phyloP scores from a whole-genome alignment of 2,329 filamentous ascomycete species.

The Colletotrichum truncatum region DNA sequence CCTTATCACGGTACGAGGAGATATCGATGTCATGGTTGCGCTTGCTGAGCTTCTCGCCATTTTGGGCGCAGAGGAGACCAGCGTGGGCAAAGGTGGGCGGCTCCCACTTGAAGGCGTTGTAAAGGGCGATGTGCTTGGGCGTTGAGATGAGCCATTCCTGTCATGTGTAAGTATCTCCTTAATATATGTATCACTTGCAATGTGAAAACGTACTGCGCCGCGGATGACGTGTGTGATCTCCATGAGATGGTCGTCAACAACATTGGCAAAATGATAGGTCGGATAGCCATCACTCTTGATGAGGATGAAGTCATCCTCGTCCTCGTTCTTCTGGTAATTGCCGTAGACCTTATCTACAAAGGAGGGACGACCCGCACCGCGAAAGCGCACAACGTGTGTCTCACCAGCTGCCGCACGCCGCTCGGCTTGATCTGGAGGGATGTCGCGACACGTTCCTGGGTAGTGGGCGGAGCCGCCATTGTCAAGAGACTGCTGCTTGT shows the following conservation, averaged over 20 bases:
- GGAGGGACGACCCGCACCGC: slow-evolving; percentile 67
- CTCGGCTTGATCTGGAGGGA: slow-evolving; percentile 74
- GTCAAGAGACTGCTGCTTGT: slow-evolving; percentile 70
- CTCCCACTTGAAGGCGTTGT: slow-evolving; percentile 79
- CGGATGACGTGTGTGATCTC: slow-evolving; percentile 94
- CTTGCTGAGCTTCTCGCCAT: slow-evolving; percentile 87
- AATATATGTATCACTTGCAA: not conserved
- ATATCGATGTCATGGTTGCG: slow-evolving; percentile 70
- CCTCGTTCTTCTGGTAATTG: slow-evolving; percentile 61
- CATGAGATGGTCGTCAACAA: slow-evolving; percentile 96
- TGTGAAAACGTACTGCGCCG: slow-evolving; percentile 68
- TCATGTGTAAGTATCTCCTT: not conserved
- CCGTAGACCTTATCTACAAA: slow-evolving; percentile 87
- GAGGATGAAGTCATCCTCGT: slow-evolving; percentile 84
- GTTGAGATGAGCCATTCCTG: slow-evolving; percentile 97
- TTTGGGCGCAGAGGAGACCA: slow-evolving; percentile 74
- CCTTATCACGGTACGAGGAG: slow-evolving; percentile 57
- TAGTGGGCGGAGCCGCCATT: slow-evolving; percentile 55
- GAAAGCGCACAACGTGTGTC: slow-evolving; percentile 80
- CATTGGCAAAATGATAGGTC: slow-evolving; percentile 97
- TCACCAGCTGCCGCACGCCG: slow-evolving; percentile 76
- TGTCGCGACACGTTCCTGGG: slow-evolving; percentile 74
- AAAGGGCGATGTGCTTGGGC: slow-evolving; percentile 76
- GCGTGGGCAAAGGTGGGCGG: slow-evolving; percentile 83
- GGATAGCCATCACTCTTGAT: slow-evolving; percentile 92